These are phyloP conservation scores for Glarea lozoyensis DNA, from an alignment of 495 filamentous ascomycete species.

Conservation along the genomic window DNA sequence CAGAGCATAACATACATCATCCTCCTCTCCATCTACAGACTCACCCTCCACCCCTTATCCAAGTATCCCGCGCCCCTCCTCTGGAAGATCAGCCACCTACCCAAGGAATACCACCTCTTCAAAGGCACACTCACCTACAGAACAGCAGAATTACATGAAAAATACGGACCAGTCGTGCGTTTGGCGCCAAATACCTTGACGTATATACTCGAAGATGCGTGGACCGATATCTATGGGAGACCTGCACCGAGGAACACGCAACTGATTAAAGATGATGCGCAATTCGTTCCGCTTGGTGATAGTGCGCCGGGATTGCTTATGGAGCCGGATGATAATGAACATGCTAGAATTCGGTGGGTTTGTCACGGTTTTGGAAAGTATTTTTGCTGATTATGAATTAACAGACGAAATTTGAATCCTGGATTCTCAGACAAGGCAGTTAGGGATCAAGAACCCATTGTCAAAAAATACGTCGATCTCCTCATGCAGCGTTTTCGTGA, in stretches of 20 bases:
- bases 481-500: slow-evolving; percentile 34
- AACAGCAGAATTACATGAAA: slow-evolving; percentile 33
- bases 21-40: not conserved
- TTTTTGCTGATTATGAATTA: not conserved
- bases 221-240: slow-evolving; percentile 12
- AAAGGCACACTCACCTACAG: slow-evolving; percentile 21
- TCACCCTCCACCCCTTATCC: slow-evolving; percentile 38
- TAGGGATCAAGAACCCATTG: slow-evolving; percentile 36
- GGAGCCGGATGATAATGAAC: slow-evolving; percentile 5
- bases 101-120: not conserved
- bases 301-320: not conserved
- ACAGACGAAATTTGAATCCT: not conserved
- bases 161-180: slow-evolving; percentile 44
- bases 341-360: slow-evolving; percentile 25
- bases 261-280: not conserved
- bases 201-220: slow-evolving; percentile 8
- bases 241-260: not conserved
- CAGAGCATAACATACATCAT: not conserved
- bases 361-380: slow-evolving; percentile 25
- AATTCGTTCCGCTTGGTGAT: not conserved
- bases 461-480: slow-evolving; percentile 36
- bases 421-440: slow-evolving; percentile 41
- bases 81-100: slow-evolving; percentile 12
- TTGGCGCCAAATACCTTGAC: slow-evolving; percentile 48
- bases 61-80: slow-evolving; percentile 38